phyloP scores from a whole-genome alignment of 371 early-diverging fungal genomes.

The Mortierella sp. region DNA sequence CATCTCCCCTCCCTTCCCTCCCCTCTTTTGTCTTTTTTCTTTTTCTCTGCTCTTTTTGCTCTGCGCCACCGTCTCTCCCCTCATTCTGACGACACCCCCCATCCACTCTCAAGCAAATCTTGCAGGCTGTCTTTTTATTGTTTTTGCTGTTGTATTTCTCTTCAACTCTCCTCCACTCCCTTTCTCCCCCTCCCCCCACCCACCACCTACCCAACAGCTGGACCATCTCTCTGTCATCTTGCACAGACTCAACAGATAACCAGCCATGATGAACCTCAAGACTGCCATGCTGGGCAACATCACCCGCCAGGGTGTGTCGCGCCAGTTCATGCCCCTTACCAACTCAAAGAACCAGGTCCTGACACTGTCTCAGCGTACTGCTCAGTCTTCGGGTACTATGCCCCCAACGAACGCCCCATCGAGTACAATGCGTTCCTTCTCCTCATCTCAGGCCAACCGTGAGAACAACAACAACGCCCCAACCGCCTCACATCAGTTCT shows the following conservation, averaged over 20 bases:
- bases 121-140: background rate
- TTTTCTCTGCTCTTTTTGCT: background rate
- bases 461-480: slow-evolving; percentile 35
- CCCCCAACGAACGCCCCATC: slow-evolving; percentile 26
- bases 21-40: background rate
- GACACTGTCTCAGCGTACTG: slow-evolving; percentile 45
- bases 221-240: no score
- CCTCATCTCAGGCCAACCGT: slow-evolving; percentile 42
- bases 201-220: no score
- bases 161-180: background rate
- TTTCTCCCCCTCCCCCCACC: background rate
- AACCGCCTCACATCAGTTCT: slow-evolving; percentile 15
- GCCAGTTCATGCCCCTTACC: slow-evolving; percentile 43
- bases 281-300: slow-evolving; percentile 44
- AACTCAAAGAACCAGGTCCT: slow-evolving; percentile 46
- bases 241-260: no score
- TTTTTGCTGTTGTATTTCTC: background rate
- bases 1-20: slow-evolving; percentile 1
- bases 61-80: background rate
- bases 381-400: slow-evolving; percentile 21
- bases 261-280: slow-evolving; percentile 50
- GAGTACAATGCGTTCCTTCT: slow-evolving; percentile 49
- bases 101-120: background rate
- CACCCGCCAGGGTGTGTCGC: slow-evolving; percentile 49
- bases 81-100: background rate